Conservation (phyloP, 768 basidiomycete genomes). For the Lactifluus hygrophoroides region DNA sequence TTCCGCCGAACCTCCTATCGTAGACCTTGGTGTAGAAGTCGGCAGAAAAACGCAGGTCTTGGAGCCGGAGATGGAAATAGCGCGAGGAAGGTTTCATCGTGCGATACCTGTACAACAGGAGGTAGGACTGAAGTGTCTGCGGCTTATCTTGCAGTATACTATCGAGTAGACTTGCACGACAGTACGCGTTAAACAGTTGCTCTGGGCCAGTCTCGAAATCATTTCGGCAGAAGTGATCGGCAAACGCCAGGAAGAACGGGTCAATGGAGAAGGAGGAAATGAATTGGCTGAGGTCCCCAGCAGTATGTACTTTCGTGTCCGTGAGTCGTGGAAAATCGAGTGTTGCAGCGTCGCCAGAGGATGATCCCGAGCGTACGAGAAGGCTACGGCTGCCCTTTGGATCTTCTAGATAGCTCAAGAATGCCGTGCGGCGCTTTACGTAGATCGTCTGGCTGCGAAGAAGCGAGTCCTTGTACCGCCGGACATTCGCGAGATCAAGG, state of each 20-base stretch:
- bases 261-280: constrained; percentile 85
- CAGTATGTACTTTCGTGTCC: constrained; percentile 55
- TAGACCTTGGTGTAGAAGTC: constrained; percentile 74
- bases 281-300: constrained; percentile 73
- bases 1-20: constrained; percentile 66
- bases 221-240: constrained; percentile 64
- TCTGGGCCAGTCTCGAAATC: constrained; percentile 52
- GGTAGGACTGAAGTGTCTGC: constrained; percentile 63
- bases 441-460: constrained; percentile 75
- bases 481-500: constrained; percentile 63
- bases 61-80: constrained; percentile 59
- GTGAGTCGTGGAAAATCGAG: constrained; percentile 78
- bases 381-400: constrained; percentile 88
- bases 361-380: constrained; percentile 80
- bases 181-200: constrained; percentile 57
- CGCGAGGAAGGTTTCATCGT: constrained; percentile 46
- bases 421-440: constrained; percentile 88
- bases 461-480: constrained; percentile 59
- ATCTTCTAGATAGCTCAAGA: constrained; percentile 89
- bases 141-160: constrained; percentile 90
- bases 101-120: constrained; percentile 63
- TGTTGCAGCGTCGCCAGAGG: constrained; percentile 74
- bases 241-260: constrained; percentile 68
- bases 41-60: constrained; percentile 64
- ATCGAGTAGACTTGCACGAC: constrained; percentile 72